A percentile compares a stretch with the other conserved stretches of the same genome.
These are phyloP conservation scores for Alloascoidea hylecoeti DNA, from an alignment of 805 yeast species.

Conservation along the genomic window DNA sequence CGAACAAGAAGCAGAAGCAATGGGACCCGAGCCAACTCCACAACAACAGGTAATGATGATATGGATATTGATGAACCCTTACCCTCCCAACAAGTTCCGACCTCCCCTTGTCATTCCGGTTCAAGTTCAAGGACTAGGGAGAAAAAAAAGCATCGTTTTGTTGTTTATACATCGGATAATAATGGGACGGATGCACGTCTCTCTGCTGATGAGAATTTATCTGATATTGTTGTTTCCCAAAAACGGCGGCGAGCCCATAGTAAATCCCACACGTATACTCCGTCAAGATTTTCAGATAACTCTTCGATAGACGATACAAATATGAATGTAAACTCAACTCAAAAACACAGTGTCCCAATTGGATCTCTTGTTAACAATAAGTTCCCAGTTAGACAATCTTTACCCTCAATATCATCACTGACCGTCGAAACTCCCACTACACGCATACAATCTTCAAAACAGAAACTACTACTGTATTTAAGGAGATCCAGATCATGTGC, in stretches of 20 bases:
- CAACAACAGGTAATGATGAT: conserved; percentile 3
- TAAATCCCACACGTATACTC: neutral
- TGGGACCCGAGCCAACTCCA: conserved; percentile 1
- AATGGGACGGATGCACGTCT: neutral
- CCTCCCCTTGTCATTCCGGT: too few relatives aligned
- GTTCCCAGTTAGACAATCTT: neutral
- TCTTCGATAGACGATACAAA: neutral
- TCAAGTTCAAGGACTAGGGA: neutral
- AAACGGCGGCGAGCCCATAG: neutral
- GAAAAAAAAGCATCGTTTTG: conserved; percentile 2
- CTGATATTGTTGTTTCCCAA: conserved; percentile 3
- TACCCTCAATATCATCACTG: neutral
- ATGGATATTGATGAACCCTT: neutral
- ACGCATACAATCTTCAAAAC: neutral
- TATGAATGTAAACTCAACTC: neutral
- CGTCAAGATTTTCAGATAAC: neutral
- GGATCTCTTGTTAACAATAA: neutral
- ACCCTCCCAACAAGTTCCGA: neutral
- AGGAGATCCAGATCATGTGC: conserved; percentile 47
- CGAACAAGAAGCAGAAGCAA: neutral
- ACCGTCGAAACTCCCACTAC: neutral
- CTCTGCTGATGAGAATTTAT: conserved; percentile 7
- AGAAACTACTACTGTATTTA: neutral
- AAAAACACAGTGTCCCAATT: neutral
- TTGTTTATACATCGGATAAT: conserved; percentile 4